A percentile compares a stretch with the other conserved stretches of the same genome.
Conservation (phyloP, 148 eudicot genomes). For the Diospyros lotus region DNA sequence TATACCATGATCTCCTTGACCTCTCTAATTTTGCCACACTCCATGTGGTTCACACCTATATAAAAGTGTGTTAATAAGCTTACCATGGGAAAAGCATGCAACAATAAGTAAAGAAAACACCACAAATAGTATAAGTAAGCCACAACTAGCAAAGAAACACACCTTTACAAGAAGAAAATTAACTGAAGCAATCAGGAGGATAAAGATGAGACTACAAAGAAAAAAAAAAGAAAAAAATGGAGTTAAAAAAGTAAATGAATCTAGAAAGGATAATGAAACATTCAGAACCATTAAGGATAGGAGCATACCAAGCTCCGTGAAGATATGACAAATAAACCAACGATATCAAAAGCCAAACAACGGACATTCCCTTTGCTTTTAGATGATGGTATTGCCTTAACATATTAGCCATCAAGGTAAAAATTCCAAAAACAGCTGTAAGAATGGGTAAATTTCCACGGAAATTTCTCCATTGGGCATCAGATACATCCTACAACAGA, state of each 20-base stretch:
- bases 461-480: slow-evolving; percentile 94
- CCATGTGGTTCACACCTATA: background rate
- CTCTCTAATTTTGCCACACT: background rate
- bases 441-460: slow-evolving; percentile 76
- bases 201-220: slow-evolving; percentile 57
- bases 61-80: background rate
- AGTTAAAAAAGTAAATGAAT: slow-evolving; percentile 13
- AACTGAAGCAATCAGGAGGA: slow-evolving; percentile 56
- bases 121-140: background rate
- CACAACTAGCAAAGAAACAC: slow-evolving; percentile 5
- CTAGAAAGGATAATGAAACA: slow-evolving; percentile 2
- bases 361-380: slow-evolving; percentile 73
- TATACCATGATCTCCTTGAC: background rate
- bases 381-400: slow-evolving; percentile 43
- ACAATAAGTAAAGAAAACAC: background rate
- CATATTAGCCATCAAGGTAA: slow-evolving; percentile 54
- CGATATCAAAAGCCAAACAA: slow-evolving; percentile 74
- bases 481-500: slow-evolving; percentile 67
- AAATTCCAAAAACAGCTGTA: slow-evolving; percentile 61
- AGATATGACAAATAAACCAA: slow-evolving; percentile 63
- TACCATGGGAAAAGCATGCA: slow-evolving; percentile 3
- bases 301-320: slow-evolving; percentile 84
- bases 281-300: background rate
- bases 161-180: slow-evolving; percentile 92
- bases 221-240: background rate